These are phyloP conservation scores for Dacryopinax primogenitus DNA, from an alignment of 768 basidiomycete species.

Conservation along the genomic window DNA sequence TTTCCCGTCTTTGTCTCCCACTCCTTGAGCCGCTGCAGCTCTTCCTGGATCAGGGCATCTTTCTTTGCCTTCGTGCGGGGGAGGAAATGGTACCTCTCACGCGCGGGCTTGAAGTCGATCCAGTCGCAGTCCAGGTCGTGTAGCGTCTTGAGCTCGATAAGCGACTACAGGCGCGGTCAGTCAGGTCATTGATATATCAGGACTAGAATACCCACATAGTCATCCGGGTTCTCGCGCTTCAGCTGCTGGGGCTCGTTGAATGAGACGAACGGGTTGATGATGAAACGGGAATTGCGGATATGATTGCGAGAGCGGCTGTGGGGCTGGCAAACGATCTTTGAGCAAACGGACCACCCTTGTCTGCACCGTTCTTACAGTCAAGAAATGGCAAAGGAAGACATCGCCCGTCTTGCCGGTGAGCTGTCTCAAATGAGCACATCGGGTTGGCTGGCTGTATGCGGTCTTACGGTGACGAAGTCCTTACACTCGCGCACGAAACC, in stretches of 20 bases:
- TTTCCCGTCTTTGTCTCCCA: not conserved
- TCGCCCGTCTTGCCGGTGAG: conserved; percentile 3
- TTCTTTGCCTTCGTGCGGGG: conserved; percentile 2
- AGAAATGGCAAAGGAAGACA: not conserved
- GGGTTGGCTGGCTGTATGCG: not conserved
- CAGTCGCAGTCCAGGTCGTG: not conserved
- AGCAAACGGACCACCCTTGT: not conserved
- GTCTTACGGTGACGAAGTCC: not conserved
- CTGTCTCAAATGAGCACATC: not conserved
- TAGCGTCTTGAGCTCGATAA: conserved; percentile 4
- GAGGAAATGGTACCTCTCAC: not conserved
- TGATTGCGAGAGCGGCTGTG: conserved; percentile 7
- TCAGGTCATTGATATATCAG: not conserved
- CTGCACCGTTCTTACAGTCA: not conserved
- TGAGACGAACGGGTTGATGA: conserved; percentile 5
- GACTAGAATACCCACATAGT: not conserved
- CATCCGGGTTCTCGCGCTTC: conserved; percentile 7
- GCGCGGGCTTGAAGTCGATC: conserved; percentile 1
- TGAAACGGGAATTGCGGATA: conserved; percentile 1
- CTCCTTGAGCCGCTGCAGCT: not conserved
- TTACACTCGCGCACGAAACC: not conserved
- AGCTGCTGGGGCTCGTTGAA: conserved; percentile 2
- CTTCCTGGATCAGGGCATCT: not conserved
- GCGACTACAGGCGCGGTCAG: not conserved
- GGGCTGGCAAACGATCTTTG: not conserved